A percentile compares a stretch with the other conserved stretches of the same genome.
These are phyloP conservation scores for Aspergillus brunneoviolaceus DNA, from an alignment of 2,329 filamentous ascomycete genomes.

Conservation along the genomic window DNA sequence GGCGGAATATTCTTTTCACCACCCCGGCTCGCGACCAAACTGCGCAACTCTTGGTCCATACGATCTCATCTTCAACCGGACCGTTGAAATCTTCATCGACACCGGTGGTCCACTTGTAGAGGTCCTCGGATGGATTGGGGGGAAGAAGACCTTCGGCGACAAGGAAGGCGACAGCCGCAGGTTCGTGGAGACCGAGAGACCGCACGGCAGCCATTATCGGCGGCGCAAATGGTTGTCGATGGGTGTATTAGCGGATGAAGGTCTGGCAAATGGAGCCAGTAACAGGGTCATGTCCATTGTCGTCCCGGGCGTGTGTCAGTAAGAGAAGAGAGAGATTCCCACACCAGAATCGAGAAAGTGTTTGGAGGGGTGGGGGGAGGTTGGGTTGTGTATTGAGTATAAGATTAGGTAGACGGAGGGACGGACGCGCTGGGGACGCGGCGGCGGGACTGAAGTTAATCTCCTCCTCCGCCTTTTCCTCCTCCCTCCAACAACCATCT, in stretches of 20 bases:
- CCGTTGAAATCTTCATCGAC: constrained; percentile 45
- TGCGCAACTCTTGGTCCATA: constrained; percentile 72
- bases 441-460: not conserved
- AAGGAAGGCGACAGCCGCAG: constrained; percentile 78
- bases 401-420: not conserved
- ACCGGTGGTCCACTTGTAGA: constrained; percentile 73
- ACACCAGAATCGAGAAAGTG: not conserved
- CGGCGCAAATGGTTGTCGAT: constrained; percentile 24
- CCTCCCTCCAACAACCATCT: not conserved
- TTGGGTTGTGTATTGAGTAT: not conserved
- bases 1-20: constrained; percentile 81
- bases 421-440: constrained; percentile 33
- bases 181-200: constrained; percentile 88
- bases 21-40: constrained; percentile 87
- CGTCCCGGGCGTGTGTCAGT: constrained; percentile 10
- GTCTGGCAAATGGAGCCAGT: constrained; percentile 26
- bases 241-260: constrained; percentile 18
- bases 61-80: constrained; percentile 71
- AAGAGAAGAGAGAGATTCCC: constrained; percentile 5
- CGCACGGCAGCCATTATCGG: constrained; percentile 79
- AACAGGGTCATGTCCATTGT: constrained; percentile 30
- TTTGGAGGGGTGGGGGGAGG: not conserved
- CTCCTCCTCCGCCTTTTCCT: not conserved
- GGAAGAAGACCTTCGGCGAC: constrained; percentile 76
- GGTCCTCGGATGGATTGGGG: constrained; percentile 60